Evolutionary conservation across 2,329 filamentous ascomycete species (phyloP), one percentile per base, ranked within the genome.

Genomic region (Xylaria hypoxylon): DNA sequence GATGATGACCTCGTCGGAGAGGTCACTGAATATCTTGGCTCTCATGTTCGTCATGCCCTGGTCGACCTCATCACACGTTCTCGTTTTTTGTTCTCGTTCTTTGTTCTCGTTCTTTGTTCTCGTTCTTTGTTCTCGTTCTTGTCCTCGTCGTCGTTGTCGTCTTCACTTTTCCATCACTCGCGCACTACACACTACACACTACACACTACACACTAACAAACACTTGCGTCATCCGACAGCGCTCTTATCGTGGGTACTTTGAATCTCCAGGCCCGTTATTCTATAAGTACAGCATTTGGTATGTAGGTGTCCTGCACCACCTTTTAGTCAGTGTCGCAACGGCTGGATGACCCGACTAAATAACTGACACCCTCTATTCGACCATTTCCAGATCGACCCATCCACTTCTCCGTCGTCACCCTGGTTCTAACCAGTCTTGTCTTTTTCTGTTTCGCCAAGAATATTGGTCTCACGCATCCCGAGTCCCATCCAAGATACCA

Each of bases 271-370:
- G 74, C 71, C 15, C 72, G 78, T 64, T 80, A 77, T 65, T 76
- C 76, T 62, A 74, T 66, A 59, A 79, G 78, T 65, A 76, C 78
- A 45, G 76, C 78, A 19, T 80, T 79, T 66, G 78, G 78, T 80
- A 78, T 68, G 71, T 68, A 38, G 35, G 35, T 38, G 35, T 10
- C n/a, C n/a, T n/a, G 13, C 2, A 38, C n/a, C 15, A 2, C 22
- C 13, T n/a, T 28, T 13, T 31, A 47, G 2, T 31, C n/a, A 44
- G 22, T 35, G 10, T 11, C 19, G 5, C 19, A 38, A 15, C 19
- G 8, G 28, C 24, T 51, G 47, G 22, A 51, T 55, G 15, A 56
- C 50, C 24, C 52, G 8, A 50, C 13, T 11, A 11, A 13, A 15
- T 38, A 56, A 52, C 50, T 28, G 33, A 44, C 56, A 5, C 42